A percentile compares a stretch with the other conserved stretches of the same genome.
Evolutionary conservation across 495 filamentous ascomycete species (phyloP).

Genomic region (Penicillium steckii): DNA sequence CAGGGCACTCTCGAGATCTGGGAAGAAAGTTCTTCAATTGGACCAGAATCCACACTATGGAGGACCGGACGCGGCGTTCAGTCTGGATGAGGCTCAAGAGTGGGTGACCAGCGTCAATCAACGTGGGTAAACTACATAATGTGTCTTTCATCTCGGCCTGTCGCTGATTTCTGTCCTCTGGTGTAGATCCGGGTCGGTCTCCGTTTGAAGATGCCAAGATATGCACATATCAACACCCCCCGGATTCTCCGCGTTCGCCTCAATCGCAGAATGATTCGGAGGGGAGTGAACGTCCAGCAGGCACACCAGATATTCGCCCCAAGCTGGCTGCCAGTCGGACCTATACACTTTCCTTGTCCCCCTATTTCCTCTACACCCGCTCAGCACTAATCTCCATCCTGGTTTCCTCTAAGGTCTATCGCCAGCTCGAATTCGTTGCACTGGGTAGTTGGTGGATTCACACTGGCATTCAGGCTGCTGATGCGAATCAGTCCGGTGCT

Average conservation of each 20-base stretch:
- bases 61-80: constrained; percentile 80
- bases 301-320: constrained; percentile 6
- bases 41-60: constrained; percentile 90
- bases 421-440: constrained; percentile 88
- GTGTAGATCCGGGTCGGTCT: constrained; percentile 32
- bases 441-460: constrained; percentile 93
- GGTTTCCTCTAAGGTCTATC: constrained; percentile 82
- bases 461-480: constrained; percentile 12
- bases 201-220: constrained; percentile 43
- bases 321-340: constrained; percentile 65
- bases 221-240: constrained; percentile 15
- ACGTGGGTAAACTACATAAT: constrained; percentile 33
- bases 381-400: constrained; percentile 73
- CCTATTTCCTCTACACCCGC: constrained; percentile 82
- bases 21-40: constrained; percentile 87
- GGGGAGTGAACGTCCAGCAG: constrained; percentile 5
- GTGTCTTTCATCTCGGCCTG: constrained; percentile 1
- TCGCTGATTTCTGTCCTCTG: constrained; percentile 27
- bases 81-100: constrained; percentile 72
- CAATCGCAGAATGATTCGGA: constrained; percentile 1
- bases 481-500: constrained; percentile 6
- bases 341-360: constrained; percentile 82
- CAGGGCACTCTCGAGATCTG: constrained; percentile 90
- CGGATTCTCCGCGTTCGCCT: constrained; percentile 7
- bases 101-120: constrained; percentile 61